These are phyloP conservation scores for Colletotrichum sidae DNA, from an alignment of 2,329 filamentous ascomycete species.

Conservation along the genomic window DNA sequence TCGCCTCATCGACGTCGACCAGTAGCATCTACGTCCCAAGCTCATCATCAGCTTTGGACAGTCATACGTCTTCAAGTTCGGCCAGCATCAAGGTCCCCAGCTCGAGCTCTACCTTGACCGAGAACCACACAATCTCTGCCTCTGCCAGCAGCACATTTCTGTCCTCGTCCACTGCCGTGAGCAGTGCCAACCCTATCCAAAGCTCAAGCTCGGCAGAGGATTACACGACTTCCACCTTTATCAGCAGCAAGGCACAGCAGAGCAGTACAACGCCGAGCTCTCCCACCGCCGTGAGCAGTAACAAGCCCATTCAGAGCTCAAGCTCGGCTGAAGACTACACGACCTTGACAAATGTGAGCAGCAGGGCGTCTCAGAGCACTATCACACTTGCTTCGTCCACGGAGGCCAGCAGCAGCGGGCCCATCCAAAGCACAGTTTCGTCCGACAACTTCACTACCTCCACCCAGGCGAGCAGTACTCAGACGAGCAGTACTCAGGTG, in stretches of 20 bases:
- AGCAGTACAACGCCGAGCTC: background rate
- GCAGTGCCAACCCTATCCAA: constrained; percentile 9
- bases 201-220: constrained; percentile 11
- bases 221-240: background rate
- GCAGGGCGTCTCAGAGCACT: background rate
- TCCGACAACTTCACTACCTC: constrained; percentile 7
- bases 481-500: background rate
- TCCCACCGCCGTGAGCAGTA: background rate
- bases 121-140: constrained; percentile 4
- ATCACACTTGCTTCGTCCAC: background rate
- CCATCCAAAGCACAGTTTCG: background rate
- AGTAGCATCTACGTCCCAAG: no score
- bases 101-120: background rate
- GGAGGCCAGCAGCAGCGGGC: constrained; percentile 10
- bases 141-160: constrained; percentile 20
- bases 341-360: background rate
- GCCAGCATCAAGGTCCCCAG: background rate
- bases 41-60: no score
- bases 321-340: background rate
- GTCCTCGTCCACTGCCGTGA: constrained; percentile 3
- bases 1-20: no score
- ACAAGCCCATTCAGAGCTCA: constrained; percentile 1
- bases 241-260: background rate
- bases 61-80: no score
- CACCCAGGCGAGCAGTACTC: background rate